Evolutionary conservation across 2,329 filamentous ascomycete species (phyloP).

Genomic region (Trichoderma cornu-damae): DNA sequence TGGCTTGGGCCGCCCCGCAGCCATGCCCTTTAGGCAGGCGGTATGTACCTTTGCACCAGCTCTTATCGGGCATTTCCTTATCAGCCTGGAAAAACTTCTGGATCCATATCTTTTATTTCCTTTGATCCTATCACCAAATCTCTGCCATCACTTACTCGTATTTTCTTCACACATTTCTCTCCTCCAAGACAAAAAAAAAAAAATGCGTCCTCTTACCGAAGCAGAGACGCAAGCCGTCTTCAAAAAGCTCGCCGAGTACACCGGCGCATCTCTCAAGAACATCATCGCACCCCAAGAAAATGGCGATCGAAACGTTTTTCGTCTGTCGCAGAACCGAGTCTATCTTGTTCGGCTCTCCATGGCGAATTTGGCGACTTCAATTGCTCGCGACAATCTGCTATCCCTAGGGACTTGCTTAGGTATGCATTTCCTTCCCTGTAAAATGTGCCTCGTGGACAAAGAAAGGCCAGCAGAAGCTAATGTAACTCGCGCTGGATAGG

Average conservation of each 20-base stretch:
- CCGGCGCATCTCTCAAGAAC: slow-evolving; percentile 77
- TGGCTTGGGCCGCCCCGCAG: neutral
- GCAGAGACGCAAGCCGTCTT: slow-evolving; percentile 77
- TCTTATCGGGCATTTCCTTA: slow-evolving; percentile 16
- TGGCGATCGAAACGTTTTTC: slow-evolving; percentile 79
- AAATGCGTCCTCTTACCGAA: slow-evolving; percentile 78
- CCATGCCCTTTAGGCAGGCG: no score
- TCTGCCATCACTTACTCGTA: neutral
- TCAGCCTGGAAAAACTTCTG: slow-evolving; percentile 12
- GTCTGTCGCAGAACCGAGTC: slow-evolving; percentile 73
- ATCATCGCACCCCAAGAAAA: slow-evolving; percentile 70
- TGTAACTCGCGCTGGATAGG: slow-evolving; percentile 40
- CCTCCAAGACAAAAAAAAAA: neutral
- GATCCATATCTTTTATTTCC: slow-evolving; percentile 5
- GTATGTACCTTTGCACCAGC: no score
- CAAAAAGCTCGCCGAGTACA: slow-evolving; percentile 90
- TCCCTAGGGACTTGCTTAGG: slow-evolving; percentile 83
- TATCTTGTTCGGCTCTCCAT: slow-evolving; percentile 90
- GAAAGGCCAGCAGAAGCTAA: neutral
- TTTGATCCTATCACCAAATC: neutral
- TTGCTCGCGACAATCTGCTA: slow-evolving; percentile 75
- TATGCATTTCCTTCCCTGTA: slow-evolving; percentile 26
- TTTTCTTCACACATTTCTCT: no score
- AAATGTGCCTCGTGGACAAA: no score
- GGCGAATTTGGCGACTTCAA: slow-evolving; percentile 83